phyloP scores from a whole-genome alignment of 208 protist species.

The Acanthamoeba lugdunensis region DNA sequence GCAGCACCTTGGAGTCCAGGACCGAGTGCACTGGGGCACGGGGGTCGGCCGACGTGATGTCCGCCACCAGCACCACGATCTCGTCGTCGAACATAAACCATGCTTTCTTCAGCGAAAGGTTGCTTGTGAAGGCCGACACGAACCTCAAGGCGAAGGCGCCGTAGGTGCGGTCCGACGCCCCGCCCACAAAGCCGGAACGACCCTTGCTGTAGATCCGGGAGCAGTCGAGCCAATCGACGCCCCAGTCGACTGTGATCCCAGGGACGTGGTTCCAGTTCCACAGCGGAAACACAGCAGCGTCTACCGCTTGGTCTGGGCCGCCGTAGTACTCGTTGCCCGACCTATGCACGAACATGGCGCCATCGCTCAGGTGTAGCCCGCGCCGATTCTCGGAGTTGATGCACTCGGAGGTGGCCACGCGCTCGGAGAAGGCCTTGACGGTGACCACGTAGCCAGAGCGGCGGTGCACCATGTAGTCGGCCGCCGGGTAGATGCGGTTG shows the following conservation, averaged over 20 bases:
- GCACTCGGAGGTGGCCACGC: conserved; percentile 17
- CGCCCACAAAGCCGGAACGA: neutral
- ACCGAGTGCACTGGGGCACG: neutral
- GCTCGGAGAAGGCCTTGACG: conserved; percentile 7
- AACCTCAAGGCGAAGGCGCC: neutral
- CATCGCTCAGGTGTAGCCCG: conserved; percentile 45
- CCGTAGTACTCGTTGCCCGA: conserved; percentile 39
- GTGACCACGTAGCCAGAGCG: neutral
- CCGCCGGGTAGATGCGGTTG: neutral
- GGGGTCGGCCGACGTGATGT: conserved; percentile 18
- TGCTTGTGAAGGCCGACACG: neutral
- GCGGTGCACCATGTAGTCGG: conserved; percentile 27
- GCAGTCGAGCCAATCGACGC: conserved; percentile 10
- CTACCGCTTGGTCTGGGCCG: neutral
- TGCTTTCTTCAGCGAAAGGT: conserved; percentile 15
- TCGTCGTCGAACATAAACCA: conserved; percentile 56
- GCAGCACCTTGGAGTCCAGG: neutral
- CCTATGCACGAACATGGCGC: conserved; percentile 31
- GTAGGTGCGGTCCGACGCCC: neutral
- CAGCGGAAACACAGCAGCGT: neutral
- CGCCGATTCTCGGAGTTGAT: neutral
- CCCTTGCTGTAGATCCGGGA: neutral
- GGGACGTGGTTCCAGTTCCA: conserved; percentile 35
- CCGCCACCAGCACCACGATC: conserved; percentile 13
- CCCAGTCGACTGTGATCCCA: conserved; percentile 29